Base-by-base conservation (phyloP, 2,329 filamentous ascomycete species). In the Penicillium sp. region DNA sequence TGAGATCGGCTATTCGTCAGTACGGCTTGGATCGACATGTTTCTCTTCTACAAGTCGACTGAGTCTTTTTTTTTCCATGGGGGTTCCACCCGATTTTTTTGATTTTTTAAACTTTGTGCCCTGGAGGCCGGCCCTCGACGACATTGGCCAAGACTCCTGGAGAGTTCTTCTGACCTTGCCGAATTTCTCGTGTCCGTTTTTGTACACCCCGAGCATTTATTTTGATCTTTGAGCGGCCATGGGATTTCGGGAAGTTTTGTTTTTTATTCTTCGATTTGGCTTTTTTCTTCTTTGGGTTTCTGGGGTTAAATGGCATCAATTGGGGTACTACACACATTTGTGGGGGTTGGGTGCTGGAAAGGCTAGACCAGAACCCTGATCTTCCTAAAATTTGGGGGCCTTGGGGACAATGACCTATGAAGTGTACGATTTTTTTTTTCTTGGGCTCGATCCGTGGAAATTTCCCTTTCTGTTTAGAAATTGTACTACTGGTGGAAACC, bases 21-120 rank as follows among this genome's bases (percentile, higher is more conserved):
- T 34, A 42, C 43, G 59, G 62, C 54, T 49, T 56, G 61, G 66
- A 68, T 67, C 60, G 60, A 62, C 65, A 58, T 51, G 45, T 15
- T 41, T 38, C 34, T 48, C 38, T 58, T 60, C 38, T 50, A 42
- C 17, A 50, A n/a, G n/a, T 50, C 28, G 37, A 47, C 35, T 39
- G 45, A 41, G 47, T 15, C 2, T 34, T 43, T 42, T 53, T 25
- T 34, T 37, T 52, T 47, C 15, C 43, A 43, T 22, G 37, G 28
- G 57, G 55, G 50, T 54, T 54, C 56, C 51, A 47, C 43, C 49
- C 47, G 15, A 57, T 60, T 31, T 10, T 31, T 22, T 22, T 22
- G 3, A 3, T 22, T 22, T 31, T 31, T 64, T 59, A 57, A 64
- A 52, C 49, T 62, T 57, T 62, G 56, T 52, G 57, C 60, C 53